A percentile compares a stretch with the other conserved stretches of the same genome.
Conservation (phyloP, 2,329 filamentous ascomycete species). For the Fusarium marasasianum region DNA sequence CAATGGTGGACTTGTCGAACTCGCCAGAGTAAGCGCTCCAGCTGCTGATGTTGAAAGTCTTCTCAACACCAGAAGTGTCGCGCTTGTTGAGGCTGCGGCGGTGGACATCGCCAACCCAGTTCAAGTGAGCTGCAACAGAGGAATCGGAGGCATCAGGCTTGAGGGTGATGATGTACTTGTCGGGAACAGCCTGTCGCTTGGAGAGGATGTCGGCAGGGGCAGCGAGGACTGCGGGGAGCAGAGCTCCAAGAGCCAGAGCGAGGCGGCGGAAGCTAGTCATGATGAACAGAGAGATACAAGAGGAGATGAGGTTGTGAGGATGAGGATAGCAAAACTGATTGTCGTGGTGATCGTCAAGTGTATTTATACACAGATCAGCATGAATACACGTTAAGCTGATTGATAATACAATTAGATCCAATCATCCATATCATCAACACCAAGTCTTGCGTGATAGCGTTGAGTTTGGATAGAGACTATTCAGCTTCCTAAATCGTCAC, state of each 20-base stretch:
- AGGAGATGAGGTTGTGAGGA: constrained; percentile 5
- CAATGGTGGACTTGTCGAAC: constrained; percentile 53
- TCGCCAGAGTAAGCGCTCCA: constrained; percentile 55
- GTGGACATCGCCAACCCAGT: constrained; percentile 59
- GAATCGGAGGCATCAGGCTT: constrained; percentile 57
- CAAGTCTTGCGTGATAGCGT: constrained; percentile 28
- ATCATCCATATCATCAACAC: constrained; percentile 26
- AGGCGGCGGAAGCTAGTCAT: constrained; percentile 46
- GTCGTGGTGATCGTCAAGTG: not conserved
- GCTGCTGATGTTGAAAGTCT: constrained; percentile 42
- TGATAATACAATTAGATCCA: not conserved
- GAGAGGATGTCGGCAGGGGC: constrained; percentile 30
- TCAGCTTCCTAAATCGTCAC: constrained; percentile 39
- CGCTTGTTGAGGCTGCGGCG: constrained; percentile 63
- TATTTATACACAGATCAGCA: constrained; percentile 28
- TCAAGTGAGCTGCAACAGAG: constrained; percentile 58
- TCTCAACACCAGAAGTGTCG: constrained; percentile 48
- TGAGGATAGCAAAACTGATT: constrained; percentile 20
- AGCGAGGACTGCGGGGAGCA: constrained; percentile 45
- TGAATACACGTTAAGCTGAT: not conserved
- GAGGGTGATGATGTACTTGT: constrained; percentile 68
- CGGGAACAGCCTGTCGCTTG: constrained; percentile 21
- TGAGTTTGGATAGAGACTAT: constrained; percentile 5
- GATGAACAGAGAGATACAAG: constrained; percentile 10
- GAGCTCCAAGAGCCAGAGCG: constrained; percentile 45